Evolutionary conservation across 1,284 basidiomycete species (phyloP).

Genomic region (Porogramme epimiltina): DNA sequence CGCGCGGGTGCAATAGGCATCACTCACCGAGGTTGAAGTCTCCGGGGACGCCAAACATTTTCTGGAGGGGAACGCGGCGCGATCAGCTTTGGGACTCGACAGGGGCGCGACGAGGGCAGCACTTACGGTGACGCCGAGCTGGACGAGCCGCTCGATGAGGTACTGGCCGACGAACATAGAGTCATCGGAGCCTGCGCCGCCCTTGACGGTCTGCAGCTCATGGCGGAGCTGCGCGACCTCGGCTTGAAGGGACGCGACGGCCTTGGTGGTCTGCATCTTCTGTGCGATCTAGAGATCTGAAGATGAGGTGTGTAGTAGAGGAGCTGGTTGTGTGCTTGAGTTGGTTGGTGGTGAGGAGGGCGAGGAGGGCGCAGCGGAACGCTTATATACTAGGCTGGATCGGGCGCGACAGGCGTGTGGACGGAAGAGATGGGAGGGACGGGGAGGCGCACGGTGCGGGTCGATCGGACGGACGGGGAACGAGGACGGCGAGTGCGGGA

Average conservation of each 20-base stretch:
- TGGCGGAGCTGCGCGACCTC: slow-evolving; percentile 57
- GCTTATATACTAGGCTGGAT: slow-evolving; percentile 9
- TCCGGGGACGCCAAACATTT: slow-evolving; percentile 86
- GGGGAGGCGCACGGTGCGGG: neutral
- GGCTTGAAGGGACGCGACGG: slow-evolving; percentile 42
- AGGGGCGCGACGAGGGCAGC: neutral
- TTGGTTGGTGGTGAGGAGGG: neutral
- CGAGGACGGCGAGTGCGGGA: neutral
- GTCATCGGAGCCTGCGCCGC: slow-evolving; percentile 37
- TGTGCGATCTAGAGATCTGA: neutral
- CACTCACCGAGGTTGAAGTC: slow-evolving; percentile 85
- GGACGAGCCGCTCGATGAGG: slow-evolving; percentile 69
- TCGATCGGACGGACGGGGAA: neutral
- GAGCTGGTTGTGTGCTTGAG: slow-evolving; percentile 1
- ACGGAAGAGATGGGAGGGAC: slow-evolving; percentile 6
- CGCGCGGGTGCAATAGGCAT: neutral
- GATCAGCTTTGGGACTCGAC: slow-evolving; percentile 6
- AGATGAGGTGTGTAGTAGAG: slow-evolving; percentile 2
- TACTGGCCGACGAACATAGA: slow-evolving; percentile 68
- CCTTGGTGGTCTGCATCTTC: slow-evolving; percentile 19
- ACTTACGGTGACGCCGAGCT: slow-evolving; percentile 66
- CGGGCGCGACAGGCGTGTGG: neutral
- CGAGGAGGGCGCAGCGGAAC: too few species aligned
- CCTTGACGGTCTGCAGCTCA: slow-evolving; percentile 48
- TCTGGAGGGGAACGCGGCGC: neutral